Evolutionary conservation across 805 yeast genomes (phyloP).

Genomic region (Myxozyma nipponensis): DNA sequence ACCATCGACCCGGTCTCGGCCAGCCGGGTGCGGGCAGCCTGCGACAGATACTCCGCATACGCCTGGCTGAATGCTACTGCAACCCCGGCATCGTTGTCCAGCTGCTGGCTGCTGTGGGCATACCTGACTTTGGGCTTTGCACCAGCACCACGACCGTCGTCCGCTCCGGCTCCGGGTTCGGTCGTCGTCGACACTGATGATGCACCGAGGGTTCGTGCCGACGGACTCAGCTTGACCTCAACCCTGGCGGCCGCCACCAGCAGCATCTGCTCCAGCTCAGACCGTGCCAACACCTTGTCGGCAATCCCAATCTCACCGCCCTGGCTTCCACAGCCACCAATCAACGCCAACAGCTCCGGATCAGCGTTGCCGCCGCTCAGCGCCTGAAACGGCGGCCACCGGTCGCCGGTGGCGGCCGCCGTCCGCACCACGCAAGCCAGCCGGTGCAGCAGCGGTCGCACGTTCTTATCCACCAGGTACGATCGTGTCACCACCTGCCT

Average conservation of each 20-base stretch:
- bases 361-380: neutral
- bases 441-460: conserved; percentile 12
- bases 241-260: conserved; percentile 74
- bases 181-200: neutral
- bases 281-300: conserved; percentile 40
- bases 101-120: no score
- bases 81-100: conserved; percentile 33
- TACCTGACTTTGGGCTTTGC: no score
- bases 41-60: conserved; percentile 60
- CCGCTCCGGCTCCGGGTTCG: neutral
- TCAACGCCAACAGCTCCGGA: neutral
- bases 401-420: neutral
- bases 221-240: conserved; percentile 45
- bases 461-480: conserved; percentile 13
- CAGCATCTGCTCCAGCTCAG: conserved; percentile 68
- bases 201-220: neutral
- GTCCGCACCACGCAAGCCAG: conserved; percentile 3
- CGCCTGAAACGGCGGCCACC: conserved; percentile 2
- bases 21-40: conserved; percentile 17
- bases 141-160: neutral
- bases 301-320: conserved; percentile 11
- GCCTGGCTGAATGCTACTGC: conserved; percentile 72
- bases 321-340: neutral
- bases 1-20: conserved; percentile 44
- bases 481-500: conserved; percentile 8